Base-by-base conservation (phyloP, 177 flowering plant species). In the Vitis hybrid region DNA sequence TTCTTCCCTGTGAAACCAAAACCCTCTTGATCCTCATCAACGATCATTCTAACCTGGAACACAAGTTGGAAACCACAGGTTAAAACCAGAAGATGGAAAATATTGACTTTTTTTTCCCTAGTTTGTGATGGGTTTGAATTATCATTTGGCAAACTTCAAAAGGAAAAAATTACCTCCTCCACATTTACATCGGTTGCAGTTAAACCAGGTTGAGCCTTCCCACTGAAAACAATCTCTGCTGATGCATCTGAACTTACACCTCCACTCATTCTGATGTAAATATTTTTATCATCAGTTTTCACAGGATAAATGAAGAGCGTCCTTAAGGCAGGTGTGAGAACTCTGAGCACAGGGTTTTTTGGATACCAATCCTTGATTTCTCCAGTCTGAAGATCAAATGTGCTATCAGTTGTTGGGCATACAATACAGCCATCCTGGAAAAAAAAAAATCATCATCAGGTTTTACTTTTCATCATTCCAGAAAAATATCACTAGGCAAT, bases 321-420 rank as follows among this genome's bases (percentile, higher is more conserved):
- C 76, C 92, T 83, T 77, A 92, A 74, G 61, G 88, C 78, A 64
- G 97, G 98, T 17, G 97, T 94, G 20, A 94, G 91, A n/a, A 71
- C 88, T 81, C 98, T 84, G 54, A 94, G 85, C 6, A 94, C 97
- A 18, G 95, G 97, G 72, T 92, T 94, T 27, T 91, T 92, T 10
- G 98, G 97, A 78, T 92, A 92, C 97, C 98, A 94, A 21, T 94
- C 97, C 80, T 80, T 88, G 69, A 91, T 75, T 2, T 65, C 85
- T 74, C 98, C 97, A 24, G 88, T 91, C 55, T 77, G 85, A 21
- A 94, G 85, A 78, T 90, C 95, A 82, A 88, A 94, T 61, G 97
- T 91, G 83, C 97, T 94, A 67, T 92, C 97, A 11, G 98, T 94
- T 59, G 92, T 75, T 18, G 97, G 98, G 83, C 98, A 94, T 48